Evolutionary conservation across 306 rosid genomes (phyloP), one percentile per base, ranked within the genome.

Genomic region (Sicyos edulis): DNA sequence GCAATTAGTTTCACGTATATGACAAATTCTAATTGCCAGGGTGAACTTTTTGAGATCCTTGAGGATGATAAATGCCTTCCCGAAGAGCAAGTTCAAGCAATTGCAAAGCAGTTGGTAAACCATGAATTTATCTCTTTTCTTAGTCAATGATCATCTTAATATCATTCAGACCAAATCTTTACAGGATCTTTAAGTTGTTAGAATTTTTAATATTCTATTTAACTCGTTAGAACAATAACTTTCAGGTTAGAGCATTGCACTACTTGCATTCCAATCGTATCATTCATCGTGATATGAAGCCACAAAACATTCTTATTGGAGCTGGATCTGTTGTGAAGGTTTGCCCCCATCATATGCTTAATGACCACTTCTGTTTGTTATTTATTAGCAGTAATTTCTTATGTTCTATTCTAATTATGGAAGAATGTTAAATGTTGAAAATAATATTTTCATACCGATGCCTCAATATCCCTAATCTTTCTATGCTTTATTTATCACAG

Each of bases 41-140:
- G 98, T 52, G 98, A 93, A 78, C 88, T 93, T 29, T 93, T 93
- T 88, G 98, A 90, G 85, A 87, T 93, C 88, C 98, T 93, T 16
- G 98, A 93, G 89, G 97, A 93, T 82, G 98, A 93, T 68, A 93
- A 88, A 79, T 83, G 86, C 86, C 98, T 93, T 83, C 98, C 97
- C 4, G 98, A 93, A 86, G 96, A 88, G 80, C 97, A 90, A 88
- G 97, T 93, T 77, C 98, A 88, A 80, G 98, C 96, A 74, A 93
- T 93, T 79, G 96, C 98, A 78, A 93, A 93, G 84, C 97, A 93
- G 83, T 82, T 93, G 96, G 98, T 93, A 88, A 63, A 72, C 66
- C 24, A 61, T 29, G 10, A 71, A 74, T 67, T 64, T 60, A 61
- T 34, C 55, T 40, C 19, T 59, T 65, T 17, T 58, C 29, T 59